These are phyloP conservation scores for Aegilops sharonensis DNA, from an alignment of 176 grass and related monocot species.

Conservation along the genomic window DNA sequence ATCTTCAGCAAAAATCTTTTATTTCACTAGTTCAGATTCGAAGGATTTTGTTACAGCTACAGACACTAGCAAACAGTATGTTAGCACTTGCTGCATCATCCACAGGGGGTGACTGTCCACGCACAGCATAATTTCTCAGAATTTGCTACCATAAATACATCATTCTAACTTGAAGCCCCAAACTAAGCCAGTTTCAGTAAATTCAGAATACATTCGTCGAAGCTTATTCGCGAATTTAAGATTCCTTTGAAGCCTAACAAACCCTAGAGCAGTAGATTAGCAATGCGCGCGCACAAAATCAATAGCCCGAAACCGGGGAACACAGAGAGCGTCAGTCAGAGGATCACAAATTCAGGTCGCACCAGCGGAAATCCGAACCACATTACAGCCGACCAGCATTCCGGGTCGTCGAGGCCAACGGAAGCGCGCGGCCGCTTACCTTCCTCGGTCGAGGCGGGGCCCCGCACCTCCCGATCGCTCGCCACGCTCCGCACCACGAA, in stretches of 20 bases:
- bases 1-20: neutral
- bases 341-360: conserved; percentile 21
- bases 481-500: conserved; percentile 51
- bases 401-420: neutral
- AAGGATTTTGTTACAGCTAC: neutral
- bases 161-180: neutral
- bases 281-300: neutral
- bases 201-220: neutral
- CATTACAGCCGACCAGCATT: conserved; percentile 10
- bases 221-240: neutral
- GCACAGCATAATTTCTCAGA: neutral
- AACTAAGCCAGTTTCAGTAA: neutral
- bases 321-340: neutral
- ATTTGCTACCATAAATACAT: neutral
- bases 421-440: conserved; percentile 32
- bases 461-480: conserved; percentile 62
- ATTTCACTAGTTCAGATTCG: neutral
- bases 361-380: neutral
- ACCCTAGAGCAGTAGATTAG: neutral
- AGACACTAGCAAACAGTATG: neutral
- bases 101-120: neutral
- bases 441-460: conserved; percentile 39
- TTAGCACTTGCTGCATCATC: neutral
- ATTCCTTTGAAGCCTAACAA: neutral
- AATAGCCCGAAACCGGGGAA: neutral